These are phyloP conservation scores for Avena insularis DNA, from an alignment of 176 grass and related monocot genomes.

Conservation along the genomic window DNA sequence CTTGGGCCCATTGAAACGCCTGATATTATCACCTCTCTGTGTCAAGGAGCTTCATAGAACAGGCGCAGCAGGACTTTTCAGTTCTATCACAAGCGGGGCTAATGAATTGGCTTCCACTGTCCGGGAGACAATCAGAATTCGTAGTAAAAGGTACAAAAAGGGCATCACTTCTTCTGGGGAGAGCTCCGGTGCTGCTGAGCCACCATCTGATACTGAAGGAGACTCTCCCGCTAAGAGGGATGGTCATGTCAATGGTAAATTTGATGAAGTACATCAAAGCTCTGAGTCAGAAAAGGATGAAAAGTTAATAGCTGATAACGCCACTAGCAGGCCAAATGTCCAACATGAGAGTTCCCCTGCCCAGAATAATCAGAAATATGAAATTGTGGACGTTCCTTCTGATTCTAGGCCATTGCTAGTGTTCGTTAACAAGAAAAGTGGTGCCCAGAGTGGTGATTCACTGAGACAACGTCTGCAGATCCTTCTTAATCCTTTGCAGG, in stretches of 20 bases:
- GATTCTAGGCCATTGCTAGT: conserved; percentile 84
- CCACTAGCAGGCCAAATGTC: conserved; percentile 34
- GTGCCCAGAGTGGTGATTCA: conserved; percentile 73
- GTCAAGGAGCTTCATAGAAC: conserved; percentile 70
- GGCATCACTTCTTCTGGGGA: conserved; percentile 38
- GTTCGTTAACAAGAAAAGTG: conserved; percentile 95
- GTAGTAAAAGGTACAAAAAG: conserved; percentile 64
- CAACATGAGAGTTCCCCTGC: conserved; percentile 45
- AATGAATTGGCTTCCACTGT: conserved; percentile 84
- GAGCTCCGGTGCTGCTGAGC: conserved; percentile 43
- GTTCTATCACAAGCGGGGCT: conserved; percentile 76
- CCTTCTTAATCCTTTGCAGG: conserved; percentile 93
- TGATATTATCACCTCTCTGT: conserved; percentile 81
- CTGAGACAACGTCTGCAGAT: conserved; percentile 76
- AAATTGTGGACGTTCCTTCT: conserved; percentile 64
- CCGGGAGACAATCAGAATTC: conserved; percentile 62
- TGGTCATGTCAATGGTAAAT: conserved; percentile 41
- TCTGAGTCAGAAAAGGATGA: conserved; percentile 46
- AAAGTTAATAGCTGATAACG: conserved; percentile 30
- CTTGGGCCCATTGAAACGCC: conserved; percentile 71
- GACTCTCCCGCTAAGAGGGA: conserved; percentile 43
- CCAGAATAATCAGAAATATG: conserved; percentile 68
- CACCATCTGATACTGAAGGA: conserved; percentile 48
- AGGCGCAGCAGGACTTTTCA: conserved; percentile 63
- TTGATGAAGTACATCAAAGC: conserved; percentile 41